These are phyloP conservation scores for Oemleria cerasiformis DNA, from an alignment of 306 rosid species.

Conservation along the genomic window DNA sequence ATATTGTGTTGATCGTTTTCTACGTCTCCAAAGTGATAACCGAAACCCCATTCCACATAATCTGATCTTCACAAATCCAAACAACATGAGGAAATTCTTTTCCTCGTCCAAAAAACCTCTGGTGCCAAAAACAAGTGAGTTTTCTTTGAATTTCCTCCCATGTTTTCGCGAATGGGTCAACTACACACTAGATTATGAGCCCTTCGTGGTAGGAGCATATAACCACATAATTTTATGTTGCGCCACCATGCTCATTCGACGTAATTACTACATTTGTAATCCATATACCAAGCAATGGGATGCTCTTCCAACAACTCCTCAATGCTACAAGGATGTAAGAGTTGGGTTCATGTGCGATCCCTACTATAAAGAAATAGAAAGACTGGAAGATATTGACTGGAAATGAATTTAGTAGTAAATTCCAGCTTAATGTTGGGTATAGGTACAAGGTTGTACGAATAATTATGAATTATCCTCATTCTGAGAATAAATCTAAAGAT, in stretches of 20 bases:
- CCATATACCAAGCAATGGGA: not conserved
- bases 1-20: not conserved
- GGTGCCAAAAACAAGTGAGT: not conserved
- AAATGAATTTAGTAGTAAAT: not conserved
- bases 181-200: not conserved
- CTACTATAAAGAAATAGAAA: not conserved
- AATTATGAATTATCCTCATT: not conserved
- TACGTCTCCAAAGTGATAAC: not conserved
- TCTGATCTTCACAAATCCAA: not conserved
- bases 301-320: not conserved
- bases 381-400: not conserved
- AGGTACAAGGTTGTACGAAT: not conserved
- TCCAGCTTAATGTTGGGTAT: not conserved
- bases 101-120: not conserved
- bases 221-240: not conserved
- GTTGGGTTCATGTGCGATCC: conserved; percentile 3
- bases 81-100: not conserved
- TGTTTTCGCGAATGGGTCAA: not conserved
- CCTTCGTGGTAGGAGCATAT: not conserved
- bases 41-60: not conserved
- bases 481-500: no score
- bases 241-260: no score
- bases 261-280: not conserved
- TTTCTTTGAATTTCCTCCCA: not conserved
- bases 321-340: not conserved